Base-by-base conservation (phyloP, 805 yeast species). In the Teunomyces panamensis region DNA sequence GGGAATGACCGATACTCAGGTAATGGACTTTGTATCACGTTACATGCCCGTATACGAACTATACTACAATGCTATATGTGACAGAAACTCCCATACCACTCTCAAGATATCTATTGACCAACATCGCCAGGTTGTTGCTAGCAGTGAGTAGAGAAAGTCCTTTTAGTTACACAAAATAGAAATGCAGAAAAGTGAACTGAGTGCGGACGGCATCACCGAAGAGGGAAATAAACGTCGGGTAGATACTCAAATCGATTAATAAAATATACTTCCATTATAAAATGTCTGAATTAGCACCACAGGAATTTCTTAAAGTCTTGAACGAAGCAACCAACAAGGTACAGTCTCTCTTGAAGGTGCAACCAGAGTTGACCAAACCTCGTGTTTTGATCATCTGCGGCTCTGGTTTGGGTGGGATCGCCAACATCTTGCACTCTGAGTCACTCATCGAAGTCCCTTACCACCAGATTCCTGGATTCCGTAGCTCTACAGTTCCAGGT, bases 361-460 rank as follows among this genome's bases (percentile, higher is more conserved):
- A 46, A 9, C 45, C 54, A 5, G 51, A 44, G 9, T 54, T 66
- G 39, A 34, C 51, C 17, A 44, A 48, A 9, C 96, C 97, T 2
- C 70, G 80, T 50, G 83, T 81, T 0, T 78, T 90, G 48, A 85
- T 92, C 53, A 87, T 92, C 45, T 91, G 97, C 68, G 99, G 99
- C 5, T 87, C 97, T 4, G 99, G 99, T 0, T 74, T 92, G 13
- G 96, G 96, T 9, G 96, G 95, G 0, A 84, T 92, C 43, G 85
- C 91, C 1, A 73, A 78, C 43, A 67, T 75, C 20, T 60, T 85
- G 39, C 60, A 62, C 30, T 56, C 68, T n/a, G 61, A 64, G 16
- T 67, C 73, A 29, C 66, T 69, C 39, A 66, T 81, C 16, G 78
- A 74, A 43, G 74, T 92, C 26, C 69, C 84, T 1, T 92, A 89